Evolutionary conservation across 768 basidiomycete species (phyloP), one percentile per base, ranked within the genome.

Genomic region (Tricholoma terreum): DNA sequence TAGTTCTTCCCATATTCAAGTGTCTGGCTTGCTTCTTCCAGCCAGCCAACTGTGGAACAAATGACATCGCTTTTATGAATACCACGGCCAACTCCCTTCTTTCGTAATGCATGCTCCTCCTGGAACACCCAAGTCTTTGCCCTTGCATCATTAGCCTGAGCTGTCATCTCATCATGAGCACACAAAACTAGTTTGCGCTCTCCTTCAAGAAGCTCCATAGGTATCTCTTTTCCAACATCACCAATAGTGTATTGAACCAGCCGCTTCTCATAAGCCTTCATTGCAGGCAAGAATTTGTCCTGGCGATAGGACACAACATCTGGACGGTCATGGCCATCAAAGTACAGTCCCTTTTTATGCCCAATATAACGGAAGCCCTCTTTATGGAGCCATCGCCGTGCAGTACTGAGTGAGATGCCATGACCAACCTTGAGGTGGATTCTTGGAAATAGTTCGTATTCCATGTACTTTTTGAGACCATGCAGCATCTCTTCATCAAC

Each of bases 1-100:
- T 79, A 71, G 61, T 75, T 77, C 53, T 78, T 79, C 2, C 75
- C 77, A 68, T 78, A 78, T 48, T 78, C 72, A 7, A 76, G 50
- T 11, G 58, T 59, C 54, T 73, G 70, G 15, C 71, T 64, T 11
- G 70, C 75, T 9, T 67, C 72, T 7, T 50, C 30, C 9, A 77
- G 27, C 54, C 63, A 66, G 0, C 76, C 72, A 55, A 60, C 30
- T 12, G 64, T 72, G 15, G 64, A 71, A 50, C 69, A 71, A 35
- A 79, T 74, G 2, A 76, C 63, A 58, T 75, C 70, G 45, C 68
- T 71, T n/a, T 67, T 64, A 62, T 78, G 76, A 12, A 77, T 43
- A 0, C 75, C 74, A 5, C 69, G 61, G 4, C 76, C 75, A 9
- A 62, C 67, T 7, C 69, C 71, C 59, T 78, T 78, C 63, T 77